Base-by-base conservation (phyloP, 1,284 basidiomycete species). In the Fomes fomentarius region DNA sequence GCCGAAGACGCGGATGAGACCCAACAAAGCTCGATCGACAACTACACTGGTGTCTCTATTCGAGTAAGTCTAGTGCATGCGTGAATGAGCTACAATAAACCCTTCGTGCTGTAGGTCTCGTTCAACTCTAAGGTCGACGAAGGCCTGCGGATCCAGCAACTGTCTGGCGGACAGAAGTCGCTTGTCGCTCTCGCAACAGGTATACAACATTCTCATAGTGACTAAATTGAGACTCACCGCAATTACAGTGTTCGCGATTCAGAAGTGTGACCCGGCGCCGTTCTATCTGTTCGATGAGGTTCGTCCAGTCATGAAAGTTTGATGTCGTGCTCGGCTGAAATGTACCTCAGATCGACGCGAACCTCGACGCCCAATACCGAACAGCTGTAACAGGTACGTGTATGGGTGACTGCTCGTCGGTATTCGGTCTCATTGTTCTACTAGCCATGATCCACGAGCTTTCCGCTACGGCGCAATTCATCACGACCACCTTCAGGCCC, bases 201-300 rank as follows among this genome's bases (percentile, higher is more conserved):
- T 93, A 58, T 35, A 74, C 58, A 1, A 26, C 37, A 43, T 7
- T 17, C 34, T 22, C 33, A 19, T 10, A 28, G 6, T 14, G 24
- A 15, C 19, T 8, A 6, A 14, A 3, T 7, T 19, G n/a, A 4
- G 3, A 14, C 47, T 47, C 7, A 48, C 14, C 8, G n/a, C 12
- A 4, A 19, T n/a, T 15, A 5, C 49, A 90, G 96, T 99, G 17
- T 99, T 99, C 68, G 95, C 96, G 8, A 99, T 99, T 64, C 97
- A 99, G 71, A 98, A 97, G 73, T 98, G 96, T 71, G 97, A 99
- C 68, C 97, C 97, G 1, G 97, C 97, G 0, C 97, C 97, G 0
- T 99, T 99, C 78, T 99, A 99, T 73, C 81, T 99, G n/a, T 99
- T 99, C 69, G 97, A 99, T 70, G 97, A 99, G 80, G 89, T 88